Conservation (phyloP, 331 rosid genomes). For the Quercus tomentella region DNA sequence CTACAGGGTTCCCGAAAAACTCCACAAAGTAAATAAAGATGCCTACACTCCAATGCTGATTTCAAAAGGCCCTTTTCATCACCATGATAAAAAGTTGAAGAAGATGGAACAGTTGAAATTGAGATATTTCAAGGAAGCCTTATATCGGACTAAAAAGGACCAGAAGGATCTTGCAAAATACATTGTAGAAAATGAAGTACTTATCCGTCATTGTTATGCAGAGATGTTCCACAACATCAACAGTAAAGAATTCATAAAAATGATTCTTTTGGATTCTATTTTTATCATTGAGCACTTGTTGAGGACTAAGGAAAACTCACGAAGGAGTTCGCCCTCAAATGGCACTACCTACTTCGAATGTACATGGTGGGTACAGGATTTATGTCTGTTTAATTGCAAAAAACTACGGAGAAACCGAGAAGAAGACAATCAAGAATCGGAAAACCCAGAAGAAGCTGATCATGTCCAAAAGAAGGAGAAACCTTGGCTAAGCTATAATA, state of each 20-base stretch:
- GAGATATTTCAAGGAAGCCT: slow-evolving; percentile 3
- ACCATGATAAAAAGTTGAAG: background rate
- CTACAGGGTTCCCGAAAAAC: slow-evolving; percentile 18
- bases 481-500: too few species aligned
- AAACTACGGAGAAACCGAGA: too few species aligned
- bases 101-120: slow-evolving; percentile 25
- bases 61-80: slow-evolving; percentile 34
- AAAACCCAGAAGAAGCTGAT: too few species aligned
- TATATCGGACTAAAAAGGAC: background rate
- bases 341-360: too few species aligned
- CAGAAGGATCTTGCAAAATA: background rate
- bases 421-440: too few species aligned
- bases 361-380: too few species aligned
- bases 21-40: background rate
- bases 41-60: slow-evolving; percentile 24
- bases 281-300: background rate
- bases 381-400: too few species aligned
- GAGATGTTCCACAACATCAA: background rate
- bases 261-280: slow-evolving; percentile 5
- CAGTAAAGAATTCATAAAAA: background rate
- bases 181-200: background rate
- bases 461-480: too few species aligned
- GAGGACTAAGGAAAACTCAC: background rate
- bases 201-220: background rate
- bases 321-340: too few species aligned